Percentiles rank a stretch among this genome's conserved stretches.
Evolutionary conservation across 805 yeast genomes (phyloP).

Genomic region (Zygosaccharomyces gambellarensis): DNA sequence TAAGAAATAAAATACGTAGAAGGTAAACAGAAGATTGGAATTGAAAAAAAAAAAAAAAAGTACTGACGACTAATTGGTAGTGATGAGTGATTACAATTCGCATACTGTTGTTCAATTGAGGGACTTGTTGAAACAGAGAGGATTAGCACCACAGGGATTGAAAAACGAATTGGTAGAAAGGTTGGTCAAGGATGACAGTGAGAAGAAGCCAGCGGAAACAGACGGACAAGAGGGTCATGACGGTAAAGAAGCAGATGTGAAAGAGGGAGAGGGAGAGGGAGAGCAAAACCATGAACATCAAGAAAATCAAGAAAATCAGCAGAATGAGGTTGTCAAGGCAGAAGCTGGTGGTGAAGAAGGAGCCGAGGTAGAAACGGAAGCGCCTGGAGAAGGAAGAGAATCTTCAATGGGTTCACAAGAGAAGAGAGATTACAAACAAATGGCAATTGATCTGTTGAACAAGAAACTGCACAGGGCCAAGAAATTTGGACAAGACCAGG

Average conservation of each 20-base stretch:
- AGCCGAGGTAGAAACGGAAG: not conserved
- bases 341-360: not conserved
- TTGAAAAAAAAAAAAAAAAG: not conserved
- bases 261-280: slow-evolving; percentile 8
- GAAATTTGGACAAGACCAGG: slow-evolving; percentile 68
- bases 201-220: slow-evolving; percentile 3
- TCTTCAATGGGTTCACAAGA: slow-evolving; percentile 50
- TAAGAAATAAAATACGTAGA: not conserved
- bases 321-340: slow-evolving; percentile 13
- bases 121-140: slow-evolving; percentile 63
- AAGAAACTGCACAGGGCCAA: slow-evolving; percentile 67
- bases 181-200: slow-evolving; percentile 52
- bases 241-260: slow-evolving; percentile 15
- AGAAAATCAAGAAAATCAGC: too few relatives aligned
- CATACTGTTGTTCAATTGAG: slow-evolving; percentile 81
- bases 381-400: slow-evolving; percentile 5
- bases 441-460: slow-evolving; percentile 61
- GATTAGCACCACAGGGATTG: slow-evolving; percentile 67
- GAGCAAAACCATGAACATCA: slow-evolving; percentile 7
- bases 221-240: slow-evolving; percentile 17
- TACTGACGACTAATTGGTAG: not conserved
- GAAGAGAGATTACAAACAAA: slow-evolving; percentile 50
- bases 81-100: slow-evolving; percentile 53
- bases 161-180: slow-evolving; percentile 73
- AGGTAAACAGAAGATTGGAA: not conserved